Evolutionary conservation across 1,139 yeast genomes (phyloP), one percentile per base, ranked within the genome.

Genomic region (Protomyces lactucae-debilis): DNA sequence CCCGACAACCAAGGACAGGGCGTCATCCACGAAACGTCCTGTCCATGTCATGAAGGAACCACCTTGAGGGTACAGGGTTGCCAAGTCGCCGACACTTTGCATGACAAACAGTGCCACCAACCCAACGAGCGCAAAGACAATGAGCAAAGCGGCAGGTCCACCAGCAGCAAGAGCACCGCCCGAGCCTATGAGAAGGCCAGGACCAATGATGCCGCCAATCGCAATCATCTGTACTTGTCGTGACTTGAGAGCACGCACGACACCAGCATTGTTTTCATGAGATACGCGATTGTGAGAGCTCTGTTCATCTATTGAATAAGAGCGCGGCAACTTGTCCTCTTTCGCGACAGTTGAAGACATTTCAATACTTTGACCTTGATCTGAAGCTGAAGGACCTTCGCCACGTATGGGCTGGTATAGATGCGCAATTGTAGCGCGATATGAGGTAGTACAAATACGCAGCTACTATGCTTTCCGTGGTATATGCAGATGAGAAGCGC

Each of bases 1-100:
- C 0, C 96, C 96, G 0, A 88, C 78, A 0, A 95, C 85, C 73
- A 88, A 87, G 0, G 96, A 96, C 73, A 88, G 84, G 0, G 96
- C 88, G 70, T 86, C 91, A 72, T 89, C 95, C 1, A 88, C 88
- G 74, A 89, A 88, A 57, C 96, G 77, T 5, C 45, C 64, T 9
- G 65, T 23, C 43, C 46, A 48, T 3, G 46, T 48, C 46, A 23
- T 51, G 40, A 61, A 61, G 16, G 60, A 6, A 88, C 89, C 6
- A 18, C 85, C 79, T 68, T 81, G 78, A 65, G 87, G 90, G 75
- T 79, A 81, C 57, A 81, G 78, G 0, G 86, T 83, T 1, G 87
- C 77, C 83, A 86, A 80, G 71, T 86, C 91, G 16, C 90, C 91
- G 46, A 86, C 74, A 16, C 83, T 75, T 68, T 84, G 77, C 86